Evolutionary conservation across 371 early-diverging fungal species (phyloP).

Genomic region (Rhizopus arrhizus): DNA sequence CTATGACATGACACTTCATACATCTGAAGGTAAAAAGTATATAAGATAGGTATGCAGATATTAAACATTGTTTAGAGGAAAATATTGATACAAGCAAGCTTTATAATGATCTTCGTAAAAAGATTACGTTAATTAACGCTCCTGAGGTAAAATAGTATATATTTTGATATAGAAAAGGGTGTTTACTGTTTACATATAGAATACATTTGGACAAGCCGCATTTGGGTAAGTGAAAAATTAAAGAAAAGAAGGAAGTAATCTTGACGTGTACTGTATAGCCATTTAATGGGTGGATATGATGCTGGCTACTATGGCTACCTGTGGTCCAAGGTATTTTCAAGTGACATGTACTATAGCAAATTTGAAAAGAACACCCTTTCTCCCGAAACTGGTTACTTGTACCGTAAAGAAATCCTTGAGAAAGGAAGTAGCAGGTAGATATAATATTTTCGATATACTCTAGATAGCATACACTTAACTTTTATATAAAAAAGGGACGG

Average conservation of each 20-base stretch:
- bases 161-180: conserved; percentile 3
- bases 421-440: conserved; percentile 71
- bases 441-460: background rate
- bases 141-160: conserved; percentile 34
- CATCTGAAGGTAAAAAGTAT: conserved; percentile 36
- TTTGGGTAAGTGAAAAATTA: conserved; percentile 41
- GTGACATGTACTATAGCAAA: conserved; percentile 83
- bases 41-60: background rate
- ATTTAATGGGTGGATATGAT: conserved; percentile 87
- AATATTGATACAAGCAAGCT: conserved; percentile 57
- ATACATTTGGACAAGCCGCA: conserved; percentile 53
- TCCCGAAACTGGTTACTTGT: conserved; percentile 58
- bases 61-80: conserved; percentile 32
- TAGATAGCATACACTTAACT: background rate
- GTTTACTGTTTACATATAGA: conserved; percentile 20
- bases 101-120: conserved; percentile 67
- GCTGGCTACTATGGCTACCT: conserved; percentile 69
- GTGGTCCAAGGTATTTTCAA: conserved; percentile 84
- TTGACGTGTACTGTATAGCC: conserved; percentile 50
- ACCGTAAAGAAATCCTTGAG: conserved; percentile 66
- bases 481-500: conserved; percentile 50
- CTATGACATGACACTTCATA: conserved; percentile 77
- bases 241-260: background rate
- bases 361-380: conserved; percentile 67
- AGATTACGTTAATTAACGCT: conserved; percentile 62